Evolutionary conservation across 176 grass and related monocot species (phyloP).

Genomic region (Oryza coarctata): DNA sequence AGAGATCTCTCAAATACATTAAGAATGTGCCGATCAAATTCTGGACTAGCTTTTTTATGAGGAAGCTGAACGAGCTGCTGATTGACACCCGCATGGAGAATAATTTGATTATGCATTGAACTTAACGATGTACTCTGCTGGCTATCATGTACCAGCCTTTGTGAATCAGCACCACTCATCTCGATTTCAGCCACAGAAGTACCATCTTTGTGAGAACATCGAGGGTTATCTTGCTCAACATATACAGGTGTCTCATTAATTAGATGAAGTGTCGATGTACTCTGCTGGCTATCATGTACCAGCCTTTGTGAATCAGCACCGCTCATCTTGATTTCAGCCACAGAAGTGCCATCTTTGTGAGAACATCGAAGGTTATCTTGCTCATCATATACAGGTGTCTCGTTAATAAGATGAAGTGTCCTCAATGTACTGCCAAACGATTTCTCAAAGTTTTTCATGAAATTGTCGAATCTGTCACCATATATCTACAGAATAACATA

Average conservation of each 20-base stretch:
- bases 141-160: conserved; percentile 10
- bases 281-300: conserved; percentile 17
- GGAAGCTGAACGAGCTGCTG: conserved; percentile 52
- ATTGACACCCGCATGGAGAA: conserved; percentile 41
- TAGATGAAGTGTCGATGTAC: conserved; percentile 72
- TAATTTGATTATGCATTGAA: conserved; percentile 37
- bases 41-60: conserved; percentile 40
- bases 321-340: conserved; percentile 35
- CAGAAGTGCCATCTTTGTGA: conserved; percentile 28
- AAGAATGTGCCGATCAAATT: conserved; percentile 49
- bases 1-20: conserved; percentile 76
- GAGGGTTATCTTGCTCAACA: conserved; percentile 39
- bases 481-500: conserved; percentile 64
- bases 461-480: conserved; percentile 71
- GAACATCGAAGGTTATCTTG: conserved; percentile 34
- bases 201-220: conserved; percentile 25
- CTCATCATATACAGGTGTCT: conserved; percentile 34
- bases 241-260: conserved; percentile 47
- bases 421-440: conserved; percentile 87
- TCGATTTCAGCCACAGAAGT: conserved; percentile 38
- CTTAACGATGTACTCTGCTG: conserved; percentile 15
- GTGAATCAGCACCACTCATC: conserved; percentile 34
- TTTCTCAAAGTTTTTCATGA: conserved; percentile 78
- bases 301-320: conserved; percentile 29
- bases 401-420: conserved; percentile 70